Evolutionary conservation across 2,329 filamentous ascomycete species (phyloP).

Genomic region (Alternaria consortialis): DNA sequence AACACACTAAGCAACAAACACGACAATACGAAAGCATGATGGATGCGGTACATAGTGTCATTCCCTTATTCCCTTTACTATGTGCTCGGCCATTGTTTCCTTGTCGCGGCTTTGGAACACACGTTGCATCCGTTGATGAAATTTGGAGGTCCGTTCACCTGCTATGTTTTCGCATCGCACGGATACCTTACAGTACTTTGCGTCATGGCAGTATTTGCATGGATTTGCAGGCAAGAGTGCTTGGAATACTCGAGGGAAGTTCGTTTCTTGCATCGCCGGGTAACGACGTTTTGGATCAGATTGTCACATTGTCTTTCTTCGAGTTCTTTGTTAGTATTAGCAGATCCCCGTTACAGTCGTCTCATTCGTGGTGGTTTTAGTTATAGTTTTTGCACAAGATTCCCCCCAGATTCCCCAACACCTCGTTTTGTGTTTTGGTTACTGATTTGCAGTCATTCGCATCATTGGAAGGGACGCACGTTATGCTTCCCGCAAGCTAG

Average conservation of each 20-base stretch:
- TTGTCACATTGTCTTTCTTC: slow-evolving; percentile 19
- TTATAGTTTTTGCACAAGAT: slow-evolving; percentile 41
- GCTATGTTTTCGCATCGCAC: slow-evolving; percentile 26
- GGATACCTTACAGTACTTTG: slow-evolving; percentile 26
- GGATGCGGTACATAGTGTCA: slow-evolving; percentile 10
- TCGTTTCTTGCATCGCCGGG: slow-evolving; percentile 32
- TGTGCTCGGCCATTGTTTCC: slow-evolving; percentile 18
- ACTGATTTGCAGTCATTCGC: slow-evolving; percentile 25
- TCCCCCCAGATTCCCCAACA: slow-evolving; percentile 33
- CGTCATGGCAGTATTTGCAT: slow-evolving; percentile 41
- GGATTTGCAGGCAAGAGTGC: slow-evolving; percentile 34
- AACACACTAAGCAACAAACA: slow-evolving; percentile 22
- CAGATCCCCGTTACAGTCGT: slow-evolving; percentile 22
- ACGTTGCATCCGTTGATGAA: slow-evolving; percentile 33
- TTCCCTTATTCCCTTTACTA: slow-evolving; percentile 18
- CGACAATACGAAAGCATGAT: slow-evolving; percentile 27
- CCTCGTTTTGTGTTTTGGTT: slow-evolving; percentile 18
- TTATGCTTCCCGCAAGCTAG: slow-evolving; percentile 20
- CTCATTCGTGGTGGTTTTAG: slow-evolving; percentile 28
- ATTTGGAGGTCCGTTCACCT: slow-evolving; percentile 32
- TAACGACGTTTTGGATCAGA: slow-evolving; percentile 30
- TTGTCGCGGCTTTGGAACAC: slow-evolving; percentile 16
- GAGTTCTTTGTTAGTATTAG: slow-evolving; percentile 20
- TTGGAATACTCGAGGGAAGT: slow-evolving; percentile 22
- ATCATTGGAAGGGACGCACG: slow-evolving; percentile 22